phyloP scores from a whole-genome alignment of 2,329 filamentous ascomycete genomes.

The Penicillium psychrosexuale region DNA sequence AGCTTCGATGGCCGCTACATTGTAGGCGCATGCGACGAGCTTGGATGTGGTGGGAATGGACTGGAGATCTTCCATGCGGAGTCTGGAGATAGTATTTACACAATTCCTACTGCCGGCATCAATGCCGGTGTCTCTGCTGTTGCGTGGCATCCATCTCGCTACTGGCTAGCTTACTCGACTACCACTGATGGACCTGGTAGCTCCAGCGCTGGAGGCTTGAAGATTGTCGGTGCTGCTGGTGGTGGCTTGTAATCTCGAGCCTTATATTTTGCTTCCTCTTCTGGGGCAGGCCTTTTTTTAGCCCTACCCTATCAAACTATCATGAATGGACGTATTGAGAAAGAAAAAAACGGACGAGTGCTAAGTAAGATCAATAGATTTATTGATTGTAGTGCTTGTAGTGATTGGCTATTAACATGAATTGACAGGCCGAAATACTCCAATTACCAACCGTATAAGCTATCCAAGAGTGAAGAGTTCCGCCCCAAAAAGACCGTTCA shows the following conservation, averaged over 20 bases:
- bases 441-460: not conserved
- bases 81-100: conserved; percentile 49
- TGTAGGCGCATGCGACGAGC: conserved; percentile 49
- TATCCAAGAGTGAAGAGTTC: conserved; percentile 3
- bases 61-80: conserved; percentile 52
- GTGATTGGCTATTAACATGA: not conserved
- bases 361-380: not conserved
- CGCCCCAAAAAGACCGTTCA: conserved; percentile 4
- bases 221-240: conserved; percentile 48
- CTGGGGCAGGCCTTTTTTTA: not conserved
- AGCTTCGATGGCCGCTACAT: conserved; percentile 51
- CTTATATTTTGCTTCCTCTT: not conserved
- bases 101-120: conserved; percentile 39
- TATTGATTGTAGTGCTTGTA: not conserved
- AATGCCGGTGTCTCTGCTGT: conserved; percentile 46
- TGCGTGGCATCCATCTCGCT: conserved; percentile 50
- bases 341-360: not conserved
- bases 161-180: conserved; percentile 50
- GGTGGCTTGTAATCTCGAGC: conserved; percentile 31
- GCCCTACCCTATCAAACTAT: not conserved
- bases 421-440: not conserved
- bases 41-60: conserved; percentile 42
- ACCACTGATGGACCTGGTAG: conserved; percentile 42
- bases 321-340: conserved; percentile 5
- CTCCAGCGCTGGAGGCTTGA: conserved; percentile 42